These are phyloP conservation scores for Thuidium tamariscinum DNA, from an alignment of 225 moss, liverwort and hornwort genomes.

Conservation along the genomic window DNA sequence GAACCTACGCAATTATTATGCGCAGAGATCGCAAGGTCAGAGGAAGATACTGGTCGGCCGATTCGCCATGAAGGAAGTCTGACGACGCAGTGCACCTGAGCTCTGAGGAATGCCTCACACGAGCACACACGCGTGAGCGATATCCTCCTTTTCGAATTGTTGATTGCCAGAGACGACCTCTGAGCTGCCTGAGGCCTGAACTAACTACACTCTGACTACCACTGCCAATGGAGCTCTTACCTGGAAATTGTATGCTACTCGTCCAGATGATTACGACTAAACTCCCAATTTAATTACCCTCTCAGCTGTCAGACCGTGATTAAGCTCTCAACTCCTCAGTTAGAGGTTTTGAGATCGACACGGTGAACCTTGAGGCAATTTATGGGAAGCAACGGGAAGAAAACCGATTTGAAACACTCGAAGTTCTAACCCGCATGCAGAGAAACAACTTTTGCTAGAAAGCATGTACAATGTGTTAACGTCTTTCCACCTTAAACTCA, in stretches of 20 bases:
- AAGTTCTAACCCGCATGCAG: background rate
- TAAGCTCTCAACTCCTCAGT: background rate
- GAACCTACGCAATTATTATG: background rate
- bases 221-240: background rate
- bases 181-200: background rate
- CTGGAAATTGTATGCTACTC: background rate
- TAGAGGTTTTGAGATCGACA: background rate
- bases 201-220: background rate
- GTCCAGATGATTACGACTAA: background rate
- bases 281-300: background rate
- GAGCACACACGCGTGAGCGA: constrained; percentile 31
- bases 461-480: background rate
- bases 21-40: background rate
- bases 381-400: background rate
- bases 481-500: background rate
- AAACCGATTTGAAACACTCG: background rate
- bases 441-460: background rate
- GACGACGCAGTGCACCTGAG: constrained; percentile 19
- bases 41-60: constrained; percentile 7
- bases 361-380: background rate
- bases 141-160: constrained; percentile 4
- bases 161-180: constrained; percentile 9
- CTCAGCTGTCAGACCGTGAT: background rate
- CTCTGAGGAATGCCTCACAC: constrained; percentile 5
- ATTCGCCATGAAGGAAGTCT: constrained; percentile 20